Evolutionary conservation across 2,329 filamentous ascomycete genomes (phyloP).

Genomic region (Tolypocladium ovalisporum): DNA sequence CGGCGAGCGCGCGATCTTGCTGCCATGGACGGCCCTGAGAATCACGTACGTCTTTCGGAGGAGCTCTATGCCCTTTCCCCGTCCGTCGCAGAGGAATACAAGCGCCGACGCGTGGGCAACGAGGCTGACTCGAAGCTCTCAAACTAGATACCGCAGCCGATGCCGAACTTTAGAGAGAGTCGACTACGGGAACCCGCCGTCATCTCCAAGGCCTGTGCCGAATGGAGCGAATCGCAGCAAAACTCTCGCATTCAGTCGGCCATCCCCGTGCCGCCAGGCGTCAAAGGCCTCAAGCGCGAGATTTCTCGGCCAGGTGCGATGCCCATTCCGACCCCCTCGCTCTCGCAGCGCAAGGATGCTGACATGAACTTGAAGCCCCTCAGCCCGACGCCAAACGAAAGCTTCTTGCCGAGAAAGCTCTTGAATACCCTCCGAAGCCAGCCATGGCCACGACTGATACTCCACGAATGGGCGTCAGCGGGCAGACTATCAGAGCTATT

Average conservation of each 20-base stretch:
- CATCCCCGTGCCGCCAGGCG: slow-evolving; percentile 26
- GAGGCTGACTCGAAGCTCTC: neutral
- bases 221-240: slow-evolving; percentile 49
- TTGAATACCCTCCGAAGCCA: slow-evolving; percentile 31
- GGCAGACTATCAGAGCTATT: slow-evolving; percentile 25
- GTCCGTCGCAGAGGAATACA: neutral
- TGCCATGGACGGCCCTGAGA: slow-evolving; percentile 21
- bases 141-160: slow-evolving; percentile 7
- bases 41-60: slow-evolving; percentile 12
- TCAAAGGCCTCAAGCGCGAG: slow-evolving; percentile 40
- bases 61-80: neutral
- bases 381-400: slow-evolving; percentile 51
- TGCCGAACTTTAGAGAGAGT: slow-evolving; percentile 19
- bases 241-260: slow-evolving; percentile 40
- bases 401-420: slow-evolving; percentile 42
- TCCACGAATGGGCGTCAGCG: slow-evolving; percentile 32
- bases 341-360: slow-evolving; percentile 1
- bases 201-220: slow-evolving; percentile 28
- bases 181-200: slow-evolving; percentile 19
- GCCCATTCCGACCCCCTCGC: neutral
- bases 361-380: slow-evolving; percentile 26
- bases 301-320: slow-evolving; percentile 30
- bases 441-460: slow-evolving; percentile 14
- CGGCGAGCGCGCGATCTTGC: slow-evolving; percentile 11
- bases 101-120: neutral